Evolutionary conservation across 2,329 filamentous ascomycete species (phyloP), one percentile per base, ranked within the genome.

Genomic region (Lecanosticta acicola): DNA sequence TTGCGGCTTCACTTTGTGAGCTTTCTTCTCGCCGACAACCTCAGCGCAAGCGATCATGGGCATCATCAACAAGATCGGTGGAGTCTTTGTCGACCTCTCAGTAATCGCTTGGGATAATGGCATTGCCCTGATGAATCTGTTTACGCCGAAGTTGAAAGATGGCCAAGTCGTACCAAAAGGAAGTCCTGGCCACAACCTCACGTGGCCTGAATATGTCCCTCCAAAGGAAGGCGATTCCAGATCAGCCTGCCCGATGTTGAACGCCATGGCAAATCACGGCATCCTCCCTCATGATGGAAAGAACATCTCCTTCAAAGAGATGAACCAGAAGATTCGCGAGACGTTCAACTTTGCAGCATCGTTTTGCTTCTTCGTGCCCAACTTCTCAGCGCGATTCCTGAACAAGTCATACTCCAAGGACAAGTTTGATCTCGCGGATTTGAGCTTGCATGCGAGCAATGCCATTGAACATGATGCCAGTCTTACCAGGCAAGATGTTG

Each of bases 31-130:
- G n/a, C n/a, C n/a, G n/a, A n/a, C n/a, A n/a, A n/a, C n/a, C n/a
- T n/a, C 32, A 34, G 32, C 32, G n/a, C 5, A 10, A 34, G 29
- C n/a, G 34, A 49, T n/a, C 20, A 58, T 58, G 56, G 53, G 54
- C 24, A 43, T 57, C 18, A 19, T 57, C 26, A 46, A 43, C 20
- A 59, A 59, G 37, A 35, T 59, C 38, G 50, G 41, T n/a, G 47
- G 50, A 18, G 46, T 55, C 11, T 59, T 69, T 43, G 58, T 67
- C 48, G 61, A 66, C 50, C 47, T 67, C 18, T 61, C 63, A 24
- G 63, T 70, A 41, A 60, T 70, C 34, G 51, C 56, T 34, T 69
- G 66, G 65, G 67, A 70, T 54, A 66, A 68, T 44, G 54, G 53
- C 34, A 58, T 69, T 38, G 66, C 67, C 44, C 44, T 68, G 39